These are phyloP conservation scores for Hypomontagnella monticulosa DNA, from an alignment of 495 filamentous ascomycete species.

Conservation along the genomic window DNA sequence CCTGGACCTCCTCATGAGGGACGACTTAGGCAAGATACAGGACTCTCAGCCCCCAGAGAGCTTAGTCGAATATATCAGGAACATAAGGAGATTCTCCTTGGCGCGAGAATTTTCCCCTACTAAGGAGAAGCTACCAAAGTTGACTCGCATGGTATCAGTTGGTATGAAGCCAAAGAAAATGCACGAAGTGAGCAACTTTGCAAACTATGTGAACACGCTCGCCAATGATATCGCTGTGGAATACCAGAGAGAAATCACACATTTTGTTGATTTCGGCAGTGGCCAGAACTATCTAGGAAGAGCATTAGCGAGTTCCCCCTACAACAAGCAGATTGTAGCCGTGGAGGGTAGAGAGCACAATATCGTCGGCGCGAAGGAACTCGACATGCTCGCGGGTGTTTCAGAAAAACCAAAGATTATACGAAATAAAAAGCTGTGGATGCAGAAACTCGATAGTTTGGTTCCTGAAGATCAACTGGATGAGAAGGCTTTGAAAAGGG, in stretches of 20 bases:
- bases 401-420: constrained; percentile 71
- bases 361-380: constrained; percentile 81
- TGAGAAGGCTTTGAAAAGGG: constrained; percentile 51
- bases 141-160: constrained; percentile 76
- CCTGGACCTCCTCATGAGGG: constrained; percentile 79
- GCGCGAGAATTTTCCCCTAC: constrained; percentile 64
- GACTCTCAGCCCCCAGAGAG: constrained; percentile 69
- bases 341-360: constrained; percentile 89
- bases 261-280: constrained; percentile 94
- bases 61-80: constrained; percentile 76
- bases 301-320: constrained; percentile 82
- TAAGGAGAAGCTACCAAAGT: constrained; percentile 54
- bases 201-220: constrained; percentile 64
- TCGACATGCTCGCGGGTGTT: constrained; percentile 80
- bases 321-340: constrained; percentile 86
- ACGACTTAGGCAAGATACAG: constrained; percentile 65
- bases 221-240: constrained; percentile 58
- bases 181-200: constrained; percentile 82
- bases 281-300: constrained; percentile 96
- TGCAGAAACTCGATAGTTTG: constrained; percentile 56
- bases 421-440: constrained; percentile 78
- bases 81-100: constrained; percentile 76
- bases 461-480: constrained; percentile 52
- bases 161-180: constrained; percentile 98
- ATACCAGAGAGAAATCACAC: constrained; percentile 68